Evolutionary conservation across 2,329 filamentous ascomycete genomes (phyloP).

Genomic region (Penicillium sp.): DNA sequence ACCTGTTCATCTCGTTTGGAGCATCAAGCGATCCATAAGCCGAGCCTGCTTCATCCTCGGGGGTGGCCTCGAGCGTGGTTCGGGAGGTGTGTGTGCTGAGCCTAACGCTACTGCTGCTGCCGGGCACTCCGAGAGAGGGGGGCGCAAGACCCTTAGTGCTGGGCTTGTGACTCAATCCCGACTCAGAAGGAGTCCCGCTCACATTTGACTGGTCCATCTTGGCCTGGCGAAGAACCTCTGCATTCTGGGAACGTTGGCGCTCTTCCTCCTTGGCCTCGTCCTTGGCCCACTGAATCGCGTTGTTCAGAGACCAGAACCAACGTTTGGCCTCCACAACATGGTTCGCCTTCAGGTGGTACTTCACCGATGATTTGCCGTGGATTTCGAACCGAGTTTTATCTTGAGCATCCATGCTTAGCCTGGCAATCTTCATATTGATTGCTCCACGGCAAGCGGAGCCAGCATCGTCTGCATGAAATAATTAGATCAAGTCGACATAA

Average conservation of each 20-base stretch:
- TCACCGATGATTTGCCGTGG: conserved; percentile 95
- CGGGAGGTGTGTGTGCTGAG: conserved; percentile 51
- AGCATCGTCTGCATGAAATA: conserved; percentile 65
- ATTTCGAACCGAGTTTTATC: conserved; percentile 99
- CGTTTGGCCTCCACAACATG: conserved; percentile 97
- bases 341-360: conserved; percentile 96
- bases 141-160: conserved; percentile 39
- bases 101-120: conserved; percentile 41
- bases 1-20: conserved; percentile 49
- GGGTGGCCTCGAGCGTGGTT: conserved; percentile 47
- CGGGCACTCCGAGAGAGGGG: conserved; percentile 36
- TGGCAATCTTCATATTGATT: conserved; percentile 98
- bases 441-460: conserved; percentile 94
- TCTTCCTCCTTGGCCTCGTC: conserved; percentile 93
- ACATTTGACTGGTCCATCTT: conserved; percentile 68
- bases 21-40: conserved; percentile 56
- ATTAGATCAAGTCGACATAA: conserved; percentile 19
- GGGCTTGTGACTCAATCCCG: conserved; percentile 30
- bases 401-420: conserved; percentile 90
- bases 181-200: conserved; percentile 49
- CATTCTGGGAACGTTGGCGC: conserved; percentile 68
- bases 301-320: conserved; percentile 99
- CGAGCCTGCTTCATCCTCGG: conserved; percentile 55
- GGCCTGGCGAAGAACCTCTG: conserved; percentile 73
- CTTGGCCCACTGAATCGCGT: conserved; percentile 97